Conservation (phyloP, 2,329 filamentous ascomycete species). For the Pseudogymnoascus sp. region DNA sequence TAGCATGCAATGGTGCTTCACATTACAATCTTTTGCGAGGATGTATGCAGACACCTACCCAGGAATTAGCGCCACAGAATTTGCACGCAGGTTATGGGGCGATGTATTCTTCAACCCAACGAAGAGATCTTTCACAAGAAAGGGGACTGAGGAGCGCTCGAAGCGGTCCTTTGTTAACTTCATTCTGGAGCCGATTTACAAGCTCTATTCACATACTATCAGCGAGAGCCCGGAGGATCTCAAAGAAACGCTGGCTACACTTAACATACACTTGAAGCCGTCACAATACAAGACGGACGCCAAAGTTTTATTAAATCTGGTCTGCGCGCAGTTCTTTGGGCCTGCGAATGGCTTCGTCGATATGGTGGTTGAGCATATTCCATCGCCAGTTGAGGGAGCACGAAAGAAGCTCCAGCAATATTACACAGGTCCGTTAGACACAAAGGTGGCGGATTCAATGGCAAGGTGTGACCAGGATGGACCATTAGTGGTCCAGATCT, state of each 20-base stretch:
- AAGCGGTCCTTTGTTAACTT: constrained; percentile 90
- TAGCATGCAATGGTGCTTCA: constrained; percentile 95
- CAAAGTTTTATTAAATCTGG: constrained; percentile 76
- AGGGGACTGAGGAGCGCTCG: constrained; percentile 69
- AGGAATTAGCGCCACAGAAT: constrained; percentile 72
- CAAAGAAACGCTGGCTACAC: constrained; percentile 64
- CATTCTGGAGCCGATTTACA: constrained; percentile 93
- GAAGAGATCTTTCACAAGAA: constrained; percentile 86
- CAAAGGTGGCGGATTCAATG: constrained; percentile 73
- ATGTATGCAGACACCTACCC: constrained; percentile 91
- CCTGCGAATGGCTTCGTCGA: constrained; percentile 85
- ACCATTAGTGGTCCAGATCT: constrained; percentile 82
- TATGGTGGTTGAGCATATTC: constrained; percentile 85
- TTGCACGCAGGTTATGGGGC: constrained; percentile 82
- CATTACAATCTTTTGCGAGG: constrained; percentile 83
- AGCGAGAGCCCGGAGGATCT: constrained; percentile 82
- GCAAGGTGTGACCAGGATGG: constrained; percentile 78
- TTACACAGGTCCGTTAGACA: constrained; percentile 85
- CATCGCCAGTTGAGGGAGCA: constrained; percentile 74
- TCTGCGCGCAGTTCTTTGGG: constrained; percentile 94
- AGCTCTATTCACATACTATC: constrained; percentile 90
- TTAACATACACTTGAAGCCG: constrained; percentile 84
- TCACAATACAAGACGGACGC: constrained; percentile 88
- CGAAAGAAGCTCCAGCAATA: constrained; percentile 72
- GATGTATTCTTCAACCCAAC: constrained; percentile 92